Evolutionary conservation across 306 rosid genomes (phyloP).

Genomic region (Aeschynomene evenia): DNA sequence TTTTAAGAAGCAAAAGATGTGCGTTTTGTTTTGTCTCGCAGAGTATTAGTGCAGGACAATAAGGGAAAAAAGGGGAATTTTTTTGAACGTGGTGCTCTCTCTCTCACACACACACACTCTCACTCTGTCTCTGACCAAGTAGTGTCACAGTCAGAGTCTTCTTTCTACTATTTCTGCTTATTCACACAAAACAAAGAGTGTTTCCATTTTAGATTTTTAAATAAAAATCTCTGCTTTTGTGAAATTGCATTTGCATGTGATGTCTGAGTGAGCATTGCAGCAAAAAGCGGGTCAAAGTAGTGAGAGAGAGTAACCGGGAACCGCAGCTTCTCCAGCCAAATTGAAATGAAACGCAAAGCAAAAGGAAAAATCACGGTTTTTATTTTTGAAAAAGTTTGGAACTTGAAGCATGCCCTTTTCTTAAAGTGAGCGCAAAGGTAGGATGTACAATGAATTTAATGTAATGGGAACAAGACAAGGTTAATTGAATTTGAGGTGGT

Average conservation of each 20-base stretch:
- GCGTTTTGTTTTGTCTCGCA: slow-evolving; percentile 17
- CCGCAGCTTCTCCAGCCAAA: slow-evolving; percentile 28
- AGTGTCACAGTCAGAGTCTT: slow-evolving; percentile 28
- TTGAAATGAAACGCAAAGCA: slow-evolving; percentile 24
- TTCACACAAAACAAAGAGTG: slow-evolving; percentile 29
- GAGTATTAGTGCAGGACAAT: slow-evolving; percentile 21
- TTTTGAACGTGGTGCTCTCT: slow-evolving; percentile 45
- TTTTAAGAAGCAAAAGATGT: slow-evolving; percentile 26
- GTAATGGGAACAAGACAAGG: too few relatives aligned
- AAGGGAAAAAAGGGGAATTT: slow-evolving; percentile 39
- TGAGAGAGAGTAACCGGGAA: slow-evolving; percentile 7
- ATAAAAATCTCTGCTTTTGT: slow-evolving; percentile 34
- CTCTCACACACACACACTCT: slow-evolving; percentile 7
- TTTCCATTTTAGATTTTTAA: slow-evolving; percentile 11
- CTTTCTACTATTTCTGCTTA: slow-evolving; percentile 25
- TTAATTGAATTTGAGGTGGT: not conserved
- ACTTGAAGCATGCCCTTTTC: slow-evolving; percentile 11
- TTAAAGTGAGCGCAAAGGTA: slow-evolving; percentile 34
- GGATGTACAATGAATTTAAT: not conserved
- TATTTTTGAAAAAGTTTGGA: slow-evolving; percentile 12
- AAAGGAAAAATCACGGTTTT: not conserved
- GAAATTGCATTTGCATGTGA: slow-evolving; percentile 41
- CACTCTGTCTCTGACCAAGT: slow-evolving; percentile 27
- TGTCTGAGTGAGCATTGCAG: slow-evolving; percentile 13
- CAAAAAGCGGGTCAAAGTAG: slow-evolving; percentile 38